A percentile compares a stretch with the other conserved stretches of the same genome.
These are phyloP conservation scores for Thymus quinquecostatus DNA, from an alignment of 257 asterid species.

Conservation along the genomic window DNA sequence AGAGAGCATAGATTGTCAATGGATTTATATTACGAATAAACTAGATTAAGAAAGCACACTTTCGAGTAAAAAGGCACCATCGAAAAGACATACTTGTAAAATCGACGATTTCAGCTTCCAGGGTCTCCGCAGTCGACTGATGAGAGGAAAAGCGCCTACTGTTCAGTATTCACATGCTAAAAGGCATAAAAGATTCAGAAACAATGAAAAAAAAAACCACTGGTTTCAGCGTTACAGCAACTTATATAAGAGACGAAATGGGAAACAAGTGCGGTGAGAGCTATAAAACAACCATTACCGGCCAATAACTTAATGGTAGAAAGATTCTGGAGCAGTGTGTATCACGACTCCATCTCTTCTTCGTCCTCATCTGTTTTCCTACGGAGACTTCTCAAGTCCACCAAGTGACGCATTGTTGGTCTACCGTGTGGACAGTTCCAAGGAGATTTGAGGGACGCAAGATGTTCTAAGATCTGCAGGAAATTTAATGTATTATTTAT, in stretches of 20 bases:
- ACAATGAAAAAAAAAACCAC: neutral
- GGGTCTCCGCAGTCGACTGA: neutral
- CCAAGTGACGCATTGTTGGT: constrained; percentile 98
- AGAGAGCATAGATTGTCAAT: neutral
- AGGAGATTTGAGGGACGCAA: constrained; percentile 83
- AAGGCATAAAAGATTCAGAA: neutral
- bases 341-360: constrained; percentile 35
- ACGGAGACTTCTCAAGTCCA: constrained; percentile 61
- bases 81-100: neutral
- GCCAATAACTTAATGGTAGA: constrained; percentile 24
- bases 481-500: neutral
- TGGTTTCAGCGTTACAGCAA: neutral
- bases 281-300: constrained; percentile 7
- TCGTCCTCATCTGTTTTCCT: constrained; percentile 30
- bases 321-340: neutral
- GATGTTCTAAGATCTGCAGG: constrained; percentile 75
- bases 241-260: neutral
- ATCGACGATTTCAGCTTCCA: neutral
- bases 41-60: neutral
- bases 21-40: neutral
- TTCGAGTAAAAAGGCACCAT: neutral
- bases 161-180: neutral
- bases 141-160: constrained; percentile 2
- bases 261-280: neutral
- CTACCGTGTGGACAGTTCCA: constrained; percentile 99